Base-by-base conservation (phyloP, 306 rosid species). In the Lagenaria siceraria region DNA sequence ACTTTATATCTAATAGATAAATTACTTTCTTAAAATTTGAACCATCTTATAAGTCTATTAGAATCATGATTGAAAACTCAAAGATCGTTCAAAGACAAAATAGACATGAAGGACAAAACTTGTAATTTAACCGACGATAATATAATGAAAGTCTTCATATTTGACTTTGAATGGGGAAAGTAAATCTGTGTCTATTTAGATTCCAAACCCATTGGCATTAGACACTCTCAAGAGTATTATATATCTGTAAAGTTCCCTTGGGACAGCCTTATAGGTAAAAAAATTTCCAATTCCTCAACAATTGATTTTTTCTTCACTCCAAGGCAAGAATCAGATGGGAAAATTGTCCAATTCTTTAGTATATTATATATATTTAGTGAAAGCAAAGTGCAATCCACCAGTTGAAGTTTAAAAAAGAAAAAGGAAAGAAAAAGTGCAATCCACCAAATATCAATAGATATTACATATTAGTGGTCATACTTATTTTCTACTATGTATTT, bases 311-410 rank as follows among this genome's bases (percentile, higher is more conserved):
- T 51, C 4, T 8, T 36, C 48, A 8, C 27, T 10, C 24, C 27
- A 66, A 66, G 74, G 53, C 53, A 66, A 66, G 74, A 38, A 66
- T 66, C 74, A 36, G 48, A 33, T 65, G 72, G 66, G 48, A 64
- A 18, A 1, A 18, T 64, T 59, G 29, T 25, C 36, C 65, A 59
- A 8, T 59, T 12, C 36, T 24, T 25, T 25, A 55, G 14, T 21
- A 55, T 52, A 52, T 55, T 55, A n/a, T 55, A 8, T 55, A 55
- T 24, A 59, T 59, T 59, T 59, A 6, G 64, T 5, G 18, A 58
- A 24, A 59, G 1, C 15, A 59, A 59, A 59, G 8, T 59, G 35
- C 8, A 10, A 56, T 52, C 58, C 58, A 18, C 58, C 58, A 12
- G 52, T 1, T 46, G 52, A 46, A 43, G 6, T 43, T 42, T 10